A percentile compares a stretch with the other conserved stretches of the same genome.
Evolutionary conservation across 208 protist genomes (phyloP).

Genomic region (Crithidia bombi): DNA sequence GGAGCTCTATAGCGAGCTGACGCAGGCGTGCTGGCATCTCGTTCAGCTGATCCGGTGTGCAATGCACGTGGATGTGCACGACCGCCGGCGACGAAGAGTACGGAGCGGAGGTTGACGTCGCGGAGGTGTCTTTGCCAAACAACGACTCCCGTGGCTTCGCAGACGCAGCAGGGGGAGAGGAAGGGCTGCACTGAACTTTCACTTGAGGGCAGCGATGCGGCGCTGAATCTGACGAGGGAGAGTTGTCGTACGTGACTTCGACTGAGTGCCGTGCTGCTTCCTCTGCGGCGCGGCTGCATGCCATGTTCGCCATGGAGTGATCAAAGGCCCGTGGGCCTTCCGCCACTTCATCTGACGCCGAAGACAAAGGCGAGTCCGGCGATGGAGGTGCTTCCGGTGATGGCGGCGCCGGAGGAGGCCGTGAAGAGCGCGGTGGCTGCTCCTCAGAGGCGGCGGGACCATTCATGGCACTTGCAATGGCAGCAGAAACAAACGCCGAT

Average conservation of each 20-base stretch:
- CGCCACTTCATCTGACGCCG: background rate
- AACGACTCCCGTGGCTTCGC: background rate
- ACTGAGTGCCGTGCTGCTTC: background rate
- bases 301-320: background rate
- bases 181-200: background rate
- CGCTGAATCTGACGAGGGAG: background rate
- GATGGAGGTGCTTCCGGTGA: too few relatives aligned
- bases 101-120: slow-evolving; percentile 13
- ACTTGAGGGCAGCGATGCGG: background rate
- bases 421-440: slow-evolving; percentile 2
- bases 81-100: slow-evolving; percentile 19
- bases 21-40: slow-evolving; percentile 55
- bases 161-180: background rate
- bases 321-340: background rate
- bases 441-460: background rate
- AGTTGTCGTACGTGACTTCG: background rate
- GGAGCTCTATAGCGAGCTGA: slow-evolving; percentile 39
- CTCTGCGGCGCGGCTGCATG: background rate
- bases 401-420: slow-evolving; percentile 7
- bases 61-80: slow-evolving; percentile 82
- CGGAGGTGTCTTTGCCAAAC: background rate
- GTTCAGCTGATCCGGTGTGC: slow-evolving; percentile 66
- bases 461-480: slow-evolving; percentile 19
- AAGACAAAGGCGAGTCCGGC: background rate
- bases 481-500: slow-evolving; percentile 4